Evolutionary conservation across 257 asterid genomes (phyloP).

Genomic region (Jacaranda mimosifolia): DNA sequence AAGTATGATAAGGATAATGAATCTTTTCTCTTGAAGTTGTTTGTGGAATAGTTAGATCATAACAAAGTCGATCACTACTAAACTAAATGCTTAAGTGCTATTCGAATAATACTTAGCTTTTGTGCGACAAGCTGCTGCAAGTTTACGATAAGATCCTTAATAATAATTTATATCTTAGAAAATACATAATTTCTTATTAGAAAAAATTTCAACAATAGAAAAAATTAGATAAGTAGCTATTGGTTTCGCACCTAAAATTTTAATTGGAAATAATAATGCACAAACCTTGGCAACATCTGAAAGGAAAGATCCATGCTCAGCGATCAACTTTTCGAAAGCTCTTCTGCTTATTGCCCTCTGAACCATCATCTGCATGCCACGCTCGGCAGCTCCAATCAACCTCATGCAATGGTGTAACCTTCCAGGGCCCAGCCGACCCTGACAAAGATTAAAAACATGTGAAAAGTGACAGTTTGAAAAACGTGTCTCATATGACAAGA

Average conservation of each 20-base stretch:
- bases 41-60: neutral
- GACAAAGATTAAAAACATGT: constrained; percentile 34
- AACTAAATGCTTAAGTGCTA: neutral
- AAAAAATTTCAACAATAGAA: too few relatives aligned
- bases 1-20: neutral
- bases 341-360: constrained; percentile 80
- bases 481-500: constrained; percentile 14
- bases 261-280: neutral
- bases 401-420: constrained; percentile 99
- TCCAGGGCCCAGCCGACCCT: constrained; percentile 99
- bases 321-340: constrained; percentile 82
- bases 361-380: constrained; percentile 90
- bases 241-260: constrained; percentile 1
- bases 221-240: neutral
- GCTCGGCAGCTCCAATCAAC: constrained; percentile 93
- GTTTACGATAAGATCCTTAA: too few relatives aligned
- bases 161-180: too few relatives aligned
- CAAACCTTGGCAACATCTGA: constrained; percentile 89
- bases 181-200: too few relatives aligned
- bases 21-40: too few relatives aligned
- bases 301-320: constrained; percentile 91
- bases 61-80: neutral
- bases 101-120: too few relatives aligned
- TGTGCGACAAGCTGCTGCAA: too few relatives aligned
- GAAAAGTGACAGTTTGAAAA: constrained; percentile 11